Percentiles rank a stretch among this genome's conserved stretches.
phyloP scores from a whole-genome alignment of 768 basidiomycete genomes.

The Megacollybia marginata region DNA sequence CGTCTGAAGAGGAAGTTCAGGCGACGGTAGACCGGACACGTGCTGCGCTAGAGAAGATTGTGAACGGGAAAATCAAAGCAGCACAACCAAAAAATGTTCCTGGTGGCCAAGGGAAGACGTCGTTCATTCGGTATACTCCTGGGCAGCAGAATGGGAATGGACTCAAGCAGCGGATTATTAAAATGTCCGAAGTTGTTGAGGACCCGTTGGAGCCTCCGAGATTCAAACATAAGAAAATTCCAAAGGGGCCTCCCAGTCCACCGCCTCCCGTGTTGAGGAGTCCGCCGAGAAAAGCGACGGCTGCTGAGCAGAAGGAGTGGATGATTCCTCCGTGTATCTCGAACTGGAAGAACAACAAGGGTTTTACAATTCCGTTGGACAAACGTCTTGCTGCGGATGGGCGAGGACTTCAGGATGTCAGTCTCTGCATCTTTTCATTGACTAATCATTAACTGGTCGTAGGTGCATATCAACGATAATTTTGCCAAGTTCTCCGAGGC shows the following conservation, averaged over 20 bases:
- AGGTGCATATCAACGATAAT: slow-evolving; percentile 98
- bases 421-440: slow-evolving; percentile 19
- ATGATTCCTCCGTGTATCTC: slow-evolving; percentile 99
- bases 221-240: slow-evolving; percentile 99
- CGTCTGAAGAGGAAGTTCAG: slow-evolving; percentile 88
- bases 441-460: background rate
- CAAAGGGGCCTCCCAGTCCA: slow-evolving; percentile 91
- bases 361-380: slow-evolving; percentile 97
- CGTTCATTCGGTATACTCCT: slow-evolving; percentile 95
- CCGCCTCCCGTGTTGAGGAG: slow-evolving; percentile 93
- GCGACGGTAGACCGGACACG: slow-evolving; percentile 88
- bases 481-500: slow-evolving; percentile 99
- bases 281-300: slow-evolving; percentile 93
- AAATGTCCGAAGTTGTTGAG: slow-evolving; percentile 97
- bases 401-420: slow-evolving; percentile 94
- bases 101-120: slow-evolving; percentile 72
- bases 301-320: slow-evolving; percentile 99
- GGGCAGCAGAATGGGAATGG: slow-evolving; percentile 76
- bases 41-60: slow-evolving; percentile 87
- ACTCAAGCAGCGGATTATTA: slow-evolving; percentile 93
- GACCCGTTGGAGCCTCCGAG: slow-evolving; percentile 95
- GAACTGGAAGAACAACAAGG: slow-evolving; percentile 99
- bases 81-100: slow-evolving; percentile 96
- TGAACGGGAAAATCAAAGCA: slow-evolving; percentile 95
- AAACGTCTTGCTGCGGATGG: slow-evolving; percentile 98